Evolutionary conservation across 2,329 filamentous ascomycete genomes (phyloP), one percentile per base, ranked within the genome.

Genomic region (Aspergillus intermedius): DNA sequence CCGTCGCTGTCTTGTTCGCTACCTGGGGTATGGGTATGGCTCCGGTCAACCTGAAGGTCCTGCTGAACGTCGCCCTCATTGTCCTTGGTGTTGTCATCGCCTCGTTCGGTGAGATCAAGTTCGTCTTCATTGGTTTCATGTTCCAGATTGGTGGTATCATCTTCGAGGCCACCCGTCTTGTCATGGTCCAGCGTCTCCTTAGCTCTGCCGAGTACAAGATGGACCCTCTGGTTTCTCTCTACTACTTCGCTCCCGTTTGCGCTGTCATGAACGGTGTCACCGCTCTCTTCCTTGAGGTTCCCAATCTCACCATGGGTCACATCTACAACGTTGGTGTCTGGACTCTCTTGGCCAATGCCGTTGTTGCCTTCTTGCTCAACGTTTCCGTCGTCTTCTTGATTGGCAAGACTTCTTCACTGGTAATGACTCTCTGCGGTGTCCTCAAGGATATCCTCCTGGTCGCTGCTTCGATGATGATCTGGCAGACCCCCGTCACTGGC

Each of bases 81-180:
- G 93, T 97, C 46, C 71, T 97, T 46, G 93, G 93, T 77, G 91
- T 97, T 60, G 77, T 96, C 57, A 89, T 98, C 64, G 93, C 93
- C 44, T 95, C 91, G 1, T 81, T 95, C 55, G 93, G 93, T 63
- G 93, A 98, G 76, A 94, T 98, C 71, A 84, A 91, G 67, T 98
- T 98, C 67, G 86, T 73, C 60, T 58, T 74, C 49, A 60, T 80
- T 37, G 83, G 83, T 42, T 82, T 87, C 67, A 53, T 83, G 30
- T 86, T 79, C 71, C 88, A 93, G 72, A 66, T 86, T 47, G 84
- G 78, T 51, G 88, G 87, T 55, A 87, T 91, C 57, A 66, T 85
- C 45, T 91, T 91, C 63, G 88, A 94, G 73, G 87, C 88, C 41
- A 78, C 87, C 53, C 84, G 88, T 51, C 75, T 93, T 54, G 84